phyloP scores from a whole-genome alignment of 768 basidiomycete genomes.

The Pulveroboletus sp. region DNA sequence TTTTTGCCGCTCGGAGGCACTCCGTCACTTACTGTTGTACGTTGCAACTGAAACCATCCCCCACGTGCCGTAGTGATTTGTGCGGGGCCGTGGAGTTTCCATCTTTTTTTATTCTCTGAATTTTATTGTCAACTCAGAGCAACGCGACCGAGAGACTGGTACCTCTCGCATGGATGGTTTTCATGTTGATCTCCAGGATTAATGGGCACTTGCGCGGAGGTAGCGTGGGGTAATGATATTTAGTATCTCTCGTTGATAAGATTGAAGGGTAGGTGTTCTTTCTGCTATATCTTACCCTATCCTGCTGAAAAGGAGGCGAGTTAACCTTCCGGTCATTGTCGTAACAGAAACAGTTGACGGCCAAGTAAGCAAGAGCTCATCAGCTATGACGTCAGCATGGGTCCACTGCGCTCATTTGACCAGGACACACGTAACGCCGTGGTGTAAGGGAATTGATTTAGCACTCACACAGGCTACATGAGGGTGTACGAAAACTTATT shows the following conservation, averaged over 20 bases:
- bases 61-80: not conserved
- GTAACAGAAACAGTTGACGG: no score
- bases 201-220: not conserved
- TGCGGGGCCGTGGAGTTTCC: not conserved
- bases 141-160: not conserved
- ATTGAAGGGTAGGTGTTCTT: not conserved
- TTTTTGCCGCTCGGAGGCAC: not conserved
- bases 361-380: not conserved
- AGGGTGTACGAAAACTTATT: not conserved
- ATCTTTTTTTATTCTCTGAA: no score
- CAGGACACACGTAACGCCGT: no score
- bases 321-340: not conserved
- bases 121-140: no score
- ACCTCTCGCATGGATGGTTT: not conserved
- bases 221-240: not conserved
- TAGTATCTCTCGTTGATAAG: no score
- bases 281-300: not conserved
- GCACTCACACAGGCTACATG: not conserved
- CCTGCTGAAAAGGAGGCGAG: not conserved
- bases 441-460: no score
- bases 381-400: not conserved
- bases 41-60: not conserved
- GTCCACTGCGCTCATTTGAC: no score
- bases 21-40: not conserved
- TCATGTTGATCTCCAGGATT: not conserved